Base-by-base conservation (phyloP, 495 filamentous ascomycete species). In the Hypomontagnella submonticulosa region DNA sequence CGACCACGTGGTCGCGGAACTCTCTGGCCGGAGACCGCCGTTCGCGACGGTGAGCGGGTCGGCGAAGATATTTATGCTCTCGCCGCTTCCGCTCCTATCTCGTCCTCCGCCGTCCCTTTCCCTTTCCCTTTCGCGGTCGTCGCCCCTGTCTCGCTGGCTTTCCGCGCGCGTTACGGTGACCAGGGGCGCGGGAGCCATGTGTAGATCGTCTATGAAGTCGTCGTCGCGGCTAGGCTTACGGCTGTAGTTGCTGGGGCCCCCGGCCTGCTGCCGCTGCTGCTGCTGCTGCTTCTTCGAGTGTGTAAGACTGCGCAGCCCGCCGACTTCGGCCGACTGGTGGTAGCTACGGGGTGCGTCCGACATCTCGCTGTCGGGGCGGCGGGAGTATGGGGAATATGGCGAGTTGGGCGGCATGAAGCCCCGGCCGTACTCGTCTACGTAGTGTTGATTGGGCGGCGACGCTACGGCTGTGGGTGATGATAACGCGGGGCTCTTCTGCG, bases 11-110 rank as follows among this genome's bases (percentile, higher is more conserved):
- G 71, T 73, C 19, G 49, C 71, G 44, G 47, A 13, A 51, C 61
- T 66, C 3, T 37, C 52, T 3, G 62, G 61, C 32, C 61, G 6
- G 82, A 64, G 36, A 3, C 36, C 16, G 27, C 47, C 53, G 12
- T 19, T 18, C 4, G 9, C 42, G 27, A 63, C 44, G 4, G 74
- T 79, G 12, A 72, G 78, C 8, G 85, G 85, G 53, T 90, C 89
- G 4, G 88, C 85, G 74, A 89, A 92, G 11, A 92, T 81, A 63
- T 87, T 85, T 69, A 92, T 91, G 74, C 84, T 88, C 72, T 74
- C 65, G 8, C 53, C 42, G 43, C 12, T 43, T 27, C 18, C 11
- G 4, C 44, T 30, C 15, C 33, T 41, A 18, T 38, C 43, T 32
- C 48, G 40, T 1, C 42, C 57, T 19, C n/a, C 52, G 15, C 57